Conservation (phyloP, 2,329 filamentous ascomycete genomes). For the Mollisiaceae sp. region DNA sequence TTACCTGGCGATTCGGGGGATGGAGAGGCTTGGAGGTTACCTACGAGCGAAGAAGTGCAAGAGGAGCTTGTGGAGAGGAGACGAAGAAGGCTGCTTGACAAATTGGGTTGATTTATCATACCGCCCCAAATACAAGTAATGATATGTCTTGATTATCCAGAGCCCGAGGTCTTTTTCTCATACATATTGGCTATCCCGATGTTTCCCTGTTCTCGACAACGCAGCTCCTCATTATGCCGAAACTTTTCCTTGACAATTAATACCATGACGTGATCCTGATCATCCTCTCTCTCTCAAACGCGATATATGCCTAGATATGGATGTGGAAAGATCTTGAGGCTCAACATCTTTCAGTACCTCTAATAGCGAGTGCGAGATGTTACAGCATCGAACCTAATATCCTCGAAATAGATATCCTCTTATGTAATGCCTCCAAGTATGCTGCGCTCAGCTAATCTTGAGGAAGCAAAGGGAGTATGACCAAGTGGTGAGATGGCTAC, state of each 20-base stretch:
- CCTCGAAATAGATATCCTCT: too few relatives aligned
- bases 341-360: too few relatives aligned
- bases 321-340: too few relatives aligned
- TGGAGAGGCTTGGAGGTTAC: conserved; percentile 80
- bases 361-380: too few relatives aligned
- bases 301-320: background rate
- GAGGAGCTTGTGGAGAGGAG: conserved; percentile 88
- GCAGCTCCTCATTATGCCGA: background rate
- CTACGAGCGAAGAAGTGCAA: conserved; percentile 90
- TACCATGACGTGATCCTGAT: background rate
- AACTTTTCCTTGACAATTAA: background rate
- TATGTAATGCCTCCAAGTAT: too few relatives aligned
- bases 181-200: too few relatives aligned
- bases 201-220: background rate
- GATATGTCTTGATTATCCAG: background rate
- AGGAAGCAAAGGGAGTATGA: too few relatives aligned
- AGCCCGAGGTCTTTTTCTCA: too few relatives aligned
- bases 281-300: background rate
- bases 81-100: conserved; percentile 82
- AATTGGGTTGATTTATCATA: conserved; percentile 47
- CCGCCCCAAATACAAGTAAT: background rate
- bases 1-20: conserved; percentile 88
- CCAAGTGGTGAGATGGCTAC: too few relatives aligned
- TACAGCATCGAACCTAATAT: too few relatives aligned
- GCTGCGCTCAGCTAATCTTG: too few relatives aligned